Base-by-base conservation (phyloP, 768 basidiomycete species). In the Lyophyllum semitale region DNA sequence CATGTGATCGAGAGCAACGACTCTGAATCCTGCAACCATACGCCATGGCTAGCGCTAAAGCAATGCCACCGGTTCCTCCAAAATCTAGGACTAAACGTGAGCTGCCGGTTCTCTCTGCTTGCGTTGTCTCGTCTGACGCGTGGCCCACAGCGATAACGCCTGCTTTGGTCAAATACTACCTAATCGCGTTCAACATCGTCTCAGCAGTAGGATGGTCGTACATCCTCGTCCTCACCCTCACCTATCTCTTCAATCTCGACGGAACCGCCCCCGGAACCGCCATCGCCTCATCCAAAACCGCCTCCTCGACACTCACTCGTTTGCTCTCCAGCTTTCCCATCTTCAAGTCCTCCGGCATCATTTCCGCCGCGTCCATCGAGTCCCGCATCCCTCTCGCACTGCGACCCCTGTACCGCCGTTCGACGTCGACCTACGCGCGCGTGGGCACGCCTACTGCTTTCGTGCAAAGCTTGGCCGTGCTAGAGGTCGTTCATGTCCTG, bases 401-500 rank as follows among this genome's bases (percentile, higher is more conserved):
- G 25, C 69, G 70, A 37, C 71, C 85, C 42, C 35, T 84, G 30
- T 74, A 83, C 68, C 61, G 72, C 41, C 76, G 87, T 32, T 72
- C 86, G 0, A 69, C 69, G 15, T 87, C 88, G 0, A 78, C 85
- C 11, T 87, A 84, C 66, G 68, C 78, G 11, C 82, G 83, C 6
- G 75, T 91, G 4, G 91, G 91, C 15, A 59, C 65, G 3, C 70
- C 73, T 30, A 88, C 87, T 2, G 82, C 84, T 4, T 76, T 84
- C 58, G 90, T 96, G 6, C 96, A 99, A 74, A 92, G 82, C 23
- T 82, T 84, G 48, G 96, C 96, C 1, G 63, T 84, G 0, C 74
- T 99, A 47, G 96, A 99, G 69, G 82, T 97, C 22, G 60, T 89
- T 2, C 97, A 99, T 68, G 84, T 86, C 33, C 69, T 88, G 6